Conservation (phyloP, 2,329 filamentous ascomycete genomes). For the Aciculosporium take region DNA sequence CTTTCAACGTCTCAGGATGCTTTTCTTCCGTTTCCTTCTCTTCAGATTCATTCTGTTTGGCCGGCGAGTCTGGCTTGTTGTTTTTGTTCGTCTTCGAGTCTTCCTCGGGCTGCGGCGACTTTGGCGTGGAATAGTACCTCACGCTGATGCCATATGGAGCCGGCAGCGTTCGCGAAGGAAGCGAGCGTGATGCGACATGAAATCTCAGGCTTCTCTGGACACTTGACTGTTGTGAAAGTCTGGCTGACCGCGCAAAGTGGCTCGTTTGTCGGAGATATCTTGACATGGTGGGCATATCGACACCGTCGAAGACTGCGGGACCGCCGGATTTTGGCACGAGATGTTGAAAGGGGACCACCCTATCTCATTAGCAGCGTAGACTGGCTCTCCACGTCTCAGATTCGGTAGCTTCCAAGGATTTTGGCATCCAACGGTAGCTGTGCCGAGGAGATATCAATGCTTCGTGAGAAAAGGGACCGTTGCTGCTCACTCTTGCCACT, state of each 20-base stretch:
- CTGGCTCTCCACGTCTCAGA: constrained; percentile 8
- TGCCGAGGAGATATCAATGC: constrained; percentile 5
- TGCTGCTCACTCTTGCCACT: neutral
- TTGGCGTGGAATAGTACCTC: constrained; percentile 24
- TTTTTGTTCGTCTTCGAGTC: constrained; percentile 15
- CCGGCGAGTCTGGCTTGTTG: constrained; percentile 10
- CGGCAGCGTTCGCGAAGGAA: constrained; percentile 21
- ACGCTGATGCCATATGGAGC: constrained; percentile 21
- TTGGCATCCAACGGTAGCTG: constrained; percentile 13
- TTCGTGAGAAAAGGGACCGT: neutral
- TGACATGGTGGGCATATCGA: constrained; percentile 37
- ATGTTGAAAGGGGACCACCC: constrained; percentile 11
- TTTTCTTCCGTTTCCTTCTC: constrained; percentile 8
- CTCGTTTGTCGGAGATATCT: constrained; percentile 52
- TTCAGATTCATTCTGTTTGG: constrained; percentile 9
- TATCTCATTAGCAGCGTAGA: constrained; percentile 20
- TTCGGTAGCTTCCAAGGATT: neutral
- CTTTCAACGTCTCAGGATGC: constrained; percentile 13
- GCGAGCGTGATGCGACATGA: constrained; percentile 17
- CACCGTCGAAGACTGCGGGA: constrained; percentile 20
- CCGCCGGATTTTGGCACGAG: constrained; percentile 17
- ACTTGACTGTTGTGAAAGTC: constrained; percentile 38
- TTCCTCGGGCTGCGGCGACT: constrained; percentile 24
- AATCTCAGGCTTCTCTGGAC: constrained; percentile 30
- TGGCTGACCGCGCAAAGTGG: constrained; percentile 48